Percentiles rank a stretch among this genome's conserved stretches.
phyloP scores from a whole-genome alignment of 345 rosid genomes.

The Adansonia digitata region DNA sequence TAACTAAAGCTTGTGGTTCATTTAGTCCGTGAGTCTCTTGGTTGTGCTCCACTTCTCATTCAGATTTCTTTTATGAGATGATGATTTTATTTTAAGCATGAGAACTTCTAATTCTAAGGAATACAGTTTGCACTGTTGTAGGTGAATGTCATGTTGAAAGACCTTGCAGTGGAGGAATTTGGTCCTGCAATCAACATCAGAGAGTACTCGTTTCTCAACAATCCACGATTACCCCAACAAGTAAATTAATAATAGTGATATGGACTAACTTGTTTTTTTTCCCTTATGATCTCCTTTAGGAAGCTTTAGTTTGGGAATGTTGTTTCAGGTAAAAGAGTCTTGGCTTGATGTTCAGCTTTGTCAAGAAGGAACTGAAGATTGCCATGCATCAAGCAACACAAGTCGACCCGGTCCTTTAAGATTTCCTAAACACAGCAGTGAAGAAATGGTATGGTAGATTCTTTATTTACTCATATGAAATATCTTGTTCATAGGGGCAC shows the following conservation, averaged over 20 bases:
- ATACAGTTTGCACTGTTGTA: constrained; percentile 35
- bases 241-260: constrained; percentile 33
- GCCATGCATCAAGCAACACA: constrained; percentile 48
- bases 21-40: not conserved
- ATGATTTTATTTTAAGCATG: not conserved
- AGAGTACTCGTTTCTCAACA: constrained; percentile 81
- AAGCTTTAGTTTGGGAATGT: not conserved
- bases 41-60: not conserved
- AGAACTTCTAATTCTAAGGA: not conserved
- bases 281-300: not conserved
- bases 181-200: constrained; percentile 74
- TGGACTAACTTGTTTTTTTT: not conserved
- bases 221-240: constrained; percentile 71
- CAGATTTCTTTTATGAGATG: not conserved
- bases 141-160: constrained; percentile 78
- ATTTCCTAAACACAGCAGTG: constrained; percentile 76
- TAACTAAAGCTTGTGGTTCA: not conserved
- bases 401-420: constrained; percentile 46
- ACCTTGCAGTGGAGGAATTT: constrained; percentile 69
- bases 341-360: constrained; percentile 90
- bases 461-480: not conserved
- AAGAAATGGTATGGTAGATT: constrained; percentile 60
- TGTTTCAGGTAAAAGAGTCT: constrained; percentile 80
- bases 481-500: not conserved
- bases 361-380: constrained; percentile 60